phyloP scores from a whole-genome alignment of 495 filamentous ascomycete genomes.

The Podospora didyma region DNA sequence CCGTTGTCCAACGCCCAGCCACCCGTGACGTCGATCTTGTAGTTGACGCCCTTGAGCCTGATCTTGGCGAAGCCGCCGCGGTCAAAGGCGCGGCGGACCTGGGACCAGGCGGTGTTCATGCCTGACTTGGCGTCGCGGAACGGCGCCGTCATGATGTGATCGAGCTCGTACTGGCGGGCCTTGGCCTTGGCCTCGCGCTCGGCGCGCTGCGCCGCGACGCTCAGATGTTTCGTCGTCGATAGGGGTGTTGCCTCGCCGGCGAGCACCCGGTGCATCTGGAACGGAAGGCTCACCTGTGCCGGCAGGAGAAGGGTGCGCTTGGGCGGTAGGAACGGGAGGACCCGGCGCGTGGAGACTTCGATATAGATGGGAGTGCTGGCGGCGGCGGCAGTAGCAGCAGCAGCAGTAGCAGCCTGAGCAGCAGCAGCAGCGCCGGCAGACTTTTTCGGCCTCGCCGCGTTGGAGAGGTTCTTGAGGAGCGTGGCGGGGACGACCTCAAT shows the following conservation, averaged over 20 bases:
- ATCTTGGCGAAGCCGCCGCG: slow-evolving; percentile 46
- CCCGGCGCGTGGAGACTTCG: slow-evolving; percentile 33
- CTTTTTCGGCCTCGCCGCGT: neutral
- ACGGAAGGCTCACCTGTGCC: slow-evolving; percentile 32
- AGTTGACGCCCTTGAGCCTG: slow-evolving; percentile 29
- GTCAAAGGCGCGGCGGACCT: slow-evolving; percentile 36
- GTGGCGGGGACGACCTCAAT: slow-evolving; percentile 36
- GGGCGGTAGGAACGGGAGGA: slow-evolving; percentile 30
- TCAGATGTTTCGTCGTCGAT: slow-evolving; percentile 12
- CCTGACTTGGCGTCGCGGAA: slow-evolving; percentile 39
- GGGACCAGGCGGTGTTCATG: slow-evolving; percentile 24
- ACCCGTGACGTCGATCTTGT: slow-evolving; percentile 47
- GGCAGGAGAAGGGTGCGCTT: slow-evolving; percentile 31
- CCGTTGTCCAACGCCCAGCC: slow-evolving; percentile 51
- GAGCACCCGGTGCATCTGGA: slow-evolving; percentile 30
- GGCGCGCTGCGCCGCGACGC: slow-evolving; percentile 19
- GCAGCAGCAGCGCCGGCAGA: neutral
- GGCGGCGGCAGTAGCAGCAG: neutral
- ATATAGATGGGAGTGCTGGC: slow-evolving; percentile 24
- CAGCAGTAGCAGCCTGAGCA: too few relatives aligned
- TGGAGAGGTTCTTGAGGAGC: neutral
- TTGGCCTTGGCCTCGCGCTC: slow-evolving; percentile 27
- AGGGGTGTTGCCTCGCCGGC: too few relatives aligned
- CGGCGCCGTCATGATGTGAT: slow-evolving; percentile 46
- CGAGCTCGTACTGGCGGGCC: slow-evolving; percentile 39